These are phyloP conservation scores for Berberis vulgaris DNA, from an alignment of 164 flowering plant genomes.

Conservation along the genomic window DNA sequence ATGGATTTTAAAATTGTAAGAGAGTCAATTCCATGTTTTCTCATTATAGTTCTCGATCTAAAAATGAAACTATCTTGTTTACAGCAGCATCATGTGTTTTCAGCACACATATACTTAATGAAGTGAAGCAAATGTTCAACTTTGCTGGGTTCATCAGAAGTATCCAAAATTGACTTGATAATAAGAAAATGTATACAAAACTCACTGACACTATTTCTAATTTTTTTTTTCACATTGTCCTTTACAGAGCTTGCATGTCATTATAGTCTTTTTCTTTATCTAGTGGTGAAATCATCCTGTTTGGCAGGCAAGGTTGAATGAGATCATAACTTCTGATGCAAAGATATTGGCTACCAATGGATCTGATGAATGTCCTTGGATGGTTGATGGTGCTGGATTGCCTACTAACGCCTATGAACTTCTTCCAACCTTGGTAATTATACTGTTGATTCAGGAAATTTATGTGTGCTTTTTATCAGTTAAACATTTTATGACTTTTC, in stretches of 20 bases:
- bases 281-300: background rate
- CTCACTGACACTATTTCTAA: too few relatives aligned
- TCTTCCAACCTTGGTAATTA: slow-evolving; percentile 71
- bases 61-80: background rate
- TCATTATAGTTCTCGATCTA: background rate
- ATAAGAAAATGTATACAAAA: too few relatives aligned
- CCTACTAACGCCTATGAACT: slow-evolving; percentile 74
- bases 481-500: background rate
- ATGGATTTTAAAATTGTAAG: too few relatives aligned
- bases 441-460: background rate
- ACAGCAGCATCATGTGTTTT: too few relatives aligned
- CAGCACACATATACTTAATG: too few relatives aligned
- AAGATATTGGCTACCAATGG: slow-evolving; percentile 37
- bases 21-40: too few relatives aligned
- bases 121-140: too few relatives aligned
- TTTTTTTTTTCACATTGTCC: too few relatives aligned
- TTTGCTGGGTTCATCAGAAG: too few relatives aligned
- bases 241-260: background rate
- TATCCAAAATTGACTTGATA: too few relatives aligned
- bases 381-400: slow-evolving; percentile 91
- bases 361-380: slow-evolving; percentile 71
- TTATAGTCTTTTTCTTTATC: background rate
- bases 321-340: slow-evolving; percentile 60
- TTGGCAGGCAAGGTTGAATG: slow-evolving; percentile 78
- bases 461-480: background rate